Evolutionary conservation across 768 basidiomycete genomes (phyloP), one percentile per base, ranked within the genome.

Genomic region (Pholiota microspora): DNA sequence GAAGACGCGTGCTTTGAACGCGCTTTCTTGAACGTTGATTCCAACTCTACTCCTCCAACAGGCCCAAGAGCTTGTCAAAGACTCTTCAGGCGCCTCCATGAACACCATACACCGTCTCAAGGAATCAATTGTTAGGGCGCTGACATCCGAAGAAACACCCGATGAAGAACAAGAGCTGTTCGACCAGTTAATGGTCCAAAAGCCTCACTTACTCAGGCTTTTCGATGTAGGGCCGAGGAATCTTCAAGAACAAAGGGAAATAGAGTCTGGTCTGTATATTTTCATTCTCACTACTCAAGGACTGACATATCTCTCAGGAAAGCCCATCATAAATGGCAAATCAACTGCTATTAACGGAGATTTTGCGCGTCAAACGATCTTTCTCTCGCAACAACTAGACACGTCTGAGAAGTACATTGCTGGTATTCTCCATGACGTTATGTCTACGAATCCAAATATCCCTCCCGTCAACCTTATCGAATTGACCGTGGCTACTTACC

Each of bases 381-480:
- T 92, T 69, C 81, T 95, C 52, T 83, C 94, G 0, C 84, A 89
- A 64, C 83, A 91, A 51, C 85, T 97, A 50, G 78, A 83, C 62
- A 84, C 84, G 59, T 95, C 94, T 10, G 94, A 96, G 72, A 83
- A 86, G 61, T 85, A 89, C 69, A 72, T 86, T 48, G 89, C 92
- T 3, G 76, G 76, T 18, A 79, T 92, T 15, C 74, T 92, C 44
- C 82, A 88, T 54, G 71, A 79, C 18, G 76, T 88, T 36, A 85
- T 86, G 71, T 62, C 78, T 0, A 72, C 78, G 55, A 84, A 85
- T 62, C 86, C 89, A 0, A 90, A 91, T 58, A 71, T 86, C 13
- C 73, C 69, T 2, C 72, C 81, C 4, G 76, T 82, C 1, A 76
- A 73, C 52, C 81, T 75, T 48, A 73, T 92, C 28, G 92, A 94